Evolutionary conservation across 2,329 filamentous ascomycete genomes (phyloP).

Genomic region (Phyllosticta paracitricarpa): DNA sequence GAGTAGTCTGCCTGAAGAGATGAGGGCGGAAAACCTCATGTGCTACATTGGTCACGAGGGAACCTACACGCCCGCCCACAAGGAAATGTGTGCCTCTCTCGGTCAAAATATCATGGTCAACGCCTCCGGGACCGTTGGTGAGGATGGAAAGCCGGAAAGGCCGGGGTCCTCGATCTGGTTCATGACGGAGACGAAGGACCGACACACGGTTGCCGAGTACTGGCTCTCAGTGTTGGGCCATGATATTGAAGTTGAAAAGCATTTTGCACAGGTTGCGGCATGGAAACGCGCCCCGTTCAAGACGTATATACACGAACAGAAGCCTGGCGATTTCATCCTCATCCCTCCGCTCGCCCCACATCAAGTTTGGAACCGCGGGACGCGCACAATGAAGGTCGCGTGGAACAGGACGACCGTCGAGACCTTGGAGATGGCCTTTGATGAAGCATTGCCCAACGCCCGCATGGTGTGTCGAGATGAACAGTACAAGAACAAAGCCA

Average conservation of each 20-base stretch:
- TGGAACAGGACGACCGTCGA: conserved; percentile 96
- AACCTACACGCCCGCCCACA: conserved; percentile 88
- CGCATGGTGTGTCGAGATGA: conserved; percentile 91
- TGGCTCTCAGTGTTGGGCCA: conserved; percentile 89
- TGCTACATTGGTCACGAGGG: conserved; percentile 97
- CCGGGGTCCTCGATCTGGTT: conserved; percentile 94
- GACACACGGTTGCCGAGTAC: conserved; percentile 83
- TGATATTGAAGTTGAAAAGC: conserved; percentile 92
- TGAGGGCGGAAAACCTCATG: conserved; percentile 95
- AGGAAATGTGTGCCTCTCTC: conserved; percentile 93
- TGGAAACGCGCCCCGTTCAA: conserved; percentile 93
- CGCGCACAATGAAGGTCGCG: conserved; percentile 90
- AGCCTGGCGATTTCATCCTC: conserved; percentile 81
- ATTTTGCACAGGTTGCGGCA: conserved; percentile 90
- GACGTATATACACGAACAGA: conserved; percentile 87
- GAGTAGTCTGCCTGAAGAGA: conserved; percentile 76
- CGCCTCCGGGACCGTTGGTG: conserved; percentile 54
- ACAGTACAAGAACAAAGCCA: conserved; percentile 98
- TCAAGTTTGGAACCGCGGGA: conserved; percentile 97
- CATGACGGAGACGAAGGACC: conserved; percentile 94
- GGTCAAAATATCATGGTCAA: conserved; percentile 99
- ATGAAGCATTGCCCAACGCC: conserved; percentile 80
- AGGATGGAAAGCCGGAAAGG: conserved; percentile 60
- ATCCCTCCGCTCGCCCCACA: conserved; percentile 89
- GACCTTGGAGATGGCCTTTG: conserved; percentile 74